A percentile compares a stretch with the other conserved stretches of the same genome.
Evolutionary conservation across 2,329 filamentous ascomycete species (phyloP).

Genomic region (Trichoderma brevicompactum): DNA sequence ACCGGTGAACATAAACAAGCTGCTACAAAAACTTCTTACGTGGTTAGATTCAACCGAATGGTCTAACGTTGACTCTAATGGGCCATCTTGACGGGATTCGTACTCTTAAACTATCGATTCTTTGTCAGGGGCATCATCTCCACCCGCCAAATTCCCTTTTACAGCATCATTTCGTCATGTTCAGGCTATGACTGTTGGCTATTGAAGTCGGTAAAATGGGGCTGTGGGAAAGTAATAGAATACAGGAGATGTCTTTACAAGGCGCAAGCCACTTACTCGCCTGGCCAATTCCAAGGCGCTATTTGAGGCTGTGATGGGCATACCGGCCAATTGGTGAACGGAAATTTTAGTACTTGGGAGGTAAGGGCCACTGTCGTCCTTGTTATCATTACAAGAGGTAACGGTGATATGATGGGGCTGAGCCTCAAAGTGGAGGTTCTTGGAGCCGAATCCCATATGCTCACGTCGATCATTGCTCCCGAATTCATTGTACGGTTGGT

Average conservation of each 20-base stretch:
- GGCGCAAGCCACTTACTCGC: not conserved
- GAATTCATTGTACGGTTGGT: not conserved
- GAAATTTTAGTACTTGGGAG: not conserved
- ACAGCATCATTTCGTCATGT: not conserved
- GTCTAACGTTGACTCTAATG: not conserved
- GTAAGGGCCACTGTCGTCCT: not conserved
- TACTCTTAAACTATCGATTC: not conserved
- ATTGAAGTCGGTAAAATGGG: not conserved
- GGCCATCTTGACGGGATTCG: not conserved
- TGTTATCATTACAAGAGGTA: not conserved
- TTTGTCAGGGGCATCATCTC: not conserved
- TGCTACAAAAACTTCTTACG: conserved; percentile 37
- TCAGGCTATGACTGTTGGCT: not conserved
- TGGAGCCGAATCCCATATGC: not conserved
- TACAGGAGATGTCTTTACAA: not conserved
- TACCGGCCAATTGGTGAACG: not conserved
- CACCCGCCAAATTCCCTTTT: not conserved
- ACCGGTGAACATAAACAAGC: conserved; percentile 49
- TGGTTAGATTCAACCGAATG: conserved; percentile 29
- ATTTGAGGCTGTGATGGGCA: not conserved
- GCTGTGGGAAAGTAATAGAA: not conserved
- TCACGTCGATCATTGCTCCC: not conserved
- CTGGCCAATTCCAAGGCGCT: not conserved
- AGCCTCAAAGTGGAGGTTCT: not conserved
- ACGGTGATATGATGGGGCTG: not conserved